Base-by-base conservation (phyloP, 495 filamentous ascomycete species). In the Hyaloscypha bicolor region DNA sequence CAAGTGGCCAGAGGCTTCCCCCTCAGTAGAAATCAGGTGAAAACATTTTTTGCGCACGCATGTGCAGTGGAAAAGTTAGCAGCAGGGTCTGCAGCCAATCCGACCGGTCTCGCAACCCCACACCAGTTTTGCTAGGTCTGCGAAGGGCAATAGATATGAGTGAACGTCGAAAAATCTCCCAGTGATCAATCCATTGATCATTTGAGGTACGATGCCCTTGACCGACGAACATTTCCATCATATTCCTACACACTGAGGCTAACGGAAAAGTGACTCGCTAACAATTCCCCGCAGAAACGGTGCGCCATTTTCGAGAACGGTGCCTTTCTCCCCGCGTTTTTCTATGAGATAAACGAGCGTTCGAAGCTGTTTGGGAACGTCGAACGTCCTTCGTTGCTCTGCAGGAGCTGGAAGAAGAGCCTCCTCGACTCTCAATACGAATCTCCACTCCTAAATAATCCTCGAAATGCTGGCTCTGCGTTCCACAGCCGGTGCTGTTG, bases 401-500 rank as follows among this genome's bases (percentile, higher is more conserved):
- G 53, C 61, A 61, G 64, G 66, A 69, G 65, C 68, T 69, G 65
- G 56, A 59, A 42, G 68, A 66, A 64, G 66, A 61, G 51, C 30
- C 30, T 33, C 37, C 52, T 35, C 55, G 30, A 53, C 30, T 14
- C 22, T 57, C 25, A 11, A 42, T 12, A 6, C 29, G 8, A 60
- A 63, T 69, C 69, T 71, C 72, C 69, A 68, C 69, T 74, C 69
- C 35, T 62, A 65, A 21, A 63, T 4, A 51, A 60, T 33, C 11
- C 25, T 52, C 62, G 60, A 60, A n/a, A 75, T 75, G 73, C 69
- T 75, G 55, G 67, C 73, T 64, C 65, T 73, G 61, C 70, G 73
- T n/a, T 71, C 71, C 39, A 69, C 71, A 4, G 71, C 71, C 11
- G 68, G 65, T 42, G 56, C 45, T 6, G 71, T 73, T 59, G 71